phyloP scores from a whole-genome alignment of 768 basidiomycete genomes.

The Tylopilus cervinicoccineus region DNA sequence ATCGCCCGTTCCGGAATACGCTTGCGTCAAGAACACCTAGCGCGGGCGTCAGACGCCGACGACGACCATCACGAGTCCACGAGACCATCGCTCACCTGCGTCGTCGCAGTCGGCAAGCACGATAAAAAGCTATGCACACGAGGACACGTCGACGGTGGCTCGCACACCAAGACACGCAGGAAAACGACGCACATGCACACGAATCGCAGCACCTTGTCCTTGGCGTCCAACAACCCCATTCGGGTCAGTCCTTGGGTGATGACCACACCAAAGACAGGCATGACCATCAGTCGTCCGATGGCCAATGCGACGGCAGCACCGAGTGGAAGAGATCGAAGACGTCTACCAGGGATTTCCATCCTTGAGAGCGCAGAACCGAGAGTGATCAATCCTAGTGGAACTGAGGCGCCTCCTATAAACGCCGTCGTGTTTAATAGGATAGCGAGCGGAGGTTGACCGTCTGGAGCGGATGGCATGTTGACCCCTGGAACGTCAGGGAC shows the following conservation, averaged over 20 bases:
- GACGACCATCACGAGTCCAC: neutral
- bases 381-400: conserved; percentile 59
- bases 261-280: conserved; percentile 59
- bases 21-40: conserved; percentile 61
- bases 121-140: conserved; percentile 47
- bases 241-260: conserved; percentile 50
- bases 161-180: neutral
- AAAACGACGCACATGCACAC: conserved; percentile 57
- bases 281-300: conserved; percentile 49
- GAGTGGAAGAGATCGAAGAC: conserved; percentile 43
- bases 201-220: conserved; percentile 59
- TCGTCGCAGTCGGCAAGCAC: conserved; percentile 58
- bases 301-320: conserved; percentile 54
- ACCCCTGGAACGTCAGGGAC: conserved; percentile 39
- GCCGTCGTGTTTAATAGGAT: conserved; percentile 53
- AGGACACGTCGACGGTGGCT: neutral
- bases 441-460: conserved; percentile 63
- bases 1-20: conserved; percentile 61
- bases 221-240: conserved; percentile 41
- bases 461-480: conserved; percentile 50
- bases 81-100: conserved; percentile 41
- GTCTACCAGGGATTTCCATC: conserved; percentile 43
- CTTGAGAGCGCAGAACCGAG: conserved; percentile 62
- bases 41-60: neutral
- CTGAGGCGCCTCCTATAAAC: conserved; percentile 60